A percentile compares a stretch with the other conserved stretches of the same genome.
These are phyloP conservation scores for Lathyrus sativus DNA, from an alignment of 306 rosid genomes.

Conservation along the genomic window DNA sequence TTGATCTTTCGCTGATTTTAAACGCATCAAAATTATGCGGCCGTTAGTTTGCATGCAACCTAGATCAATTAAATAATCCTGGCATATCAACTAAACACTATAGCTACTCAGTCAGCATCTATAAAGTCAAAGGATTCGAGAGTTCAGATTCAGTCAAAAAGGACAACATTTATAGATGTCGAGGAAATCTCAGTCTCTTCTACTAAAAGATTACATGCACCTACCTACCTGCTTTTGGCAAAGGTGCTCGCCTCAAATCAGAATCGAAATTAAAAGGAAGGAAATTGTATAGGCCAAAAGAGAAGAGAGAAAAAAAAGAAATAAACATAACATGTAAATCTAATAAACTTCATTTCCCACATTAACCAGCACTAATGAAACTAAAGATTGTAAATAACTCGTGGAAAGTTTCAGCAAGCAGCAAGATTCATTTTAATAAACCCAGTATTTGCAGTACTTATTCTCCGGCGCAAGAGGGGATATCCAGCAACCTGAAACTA, in stretches of 20 bases:
- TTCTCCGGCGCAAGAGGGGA: slow-evolving; percentile 34
- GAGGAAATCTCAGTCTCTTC: slow-evolving; percentile 41
- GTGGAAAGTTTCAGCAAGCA: slow-evolving; percentile 39
- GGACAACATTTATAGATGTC: slow-evolving; percentile 38
- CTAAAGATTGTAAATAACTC: slow-evolving; percentile 26
- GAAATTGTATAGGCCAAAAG: slow-evolving; percentile 16
- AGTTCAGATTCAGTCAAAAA: slow-evolving; percentile 40
- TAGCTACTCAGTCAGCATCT: slow-evolving; percentile 20
- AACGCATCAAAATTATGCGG: no score
- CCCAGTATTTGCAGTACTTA: slow-evolving; percentile 33
- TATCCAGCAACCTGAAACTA: slow-evolving; percentile 17
- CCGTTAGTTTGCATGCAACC: not conserved
- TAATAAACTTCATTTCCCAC: slow-evolving; percentile 39
- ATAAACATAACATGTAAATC: slow-evolving; percentile 27
- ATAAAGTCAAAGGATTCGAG: slow-evolving; percentile 28
- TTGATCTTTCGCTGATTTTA: no score
- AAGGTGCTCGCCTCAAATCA: slow-evolving; percentile 40
- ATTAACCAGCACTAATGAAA: slow-evolving; percentile 6
- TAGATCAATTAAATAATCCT: no score
- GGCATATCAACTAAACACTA: not conserved
- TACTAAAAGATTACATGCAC: slow-evolving; percentile 37
- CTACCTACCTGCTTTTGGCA: slow-evolving; percentile 42
- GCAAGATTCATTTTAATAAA: slow-evolving; percentile 7
- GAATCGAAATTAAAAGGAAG: slow-evolving; percentile 13
- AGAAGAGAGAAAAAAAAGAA: not conserved